phyloP scores from a whole-genome alignment of 495 filamentous ascomycete species.

The Daldinia vernicosa region DNA sequence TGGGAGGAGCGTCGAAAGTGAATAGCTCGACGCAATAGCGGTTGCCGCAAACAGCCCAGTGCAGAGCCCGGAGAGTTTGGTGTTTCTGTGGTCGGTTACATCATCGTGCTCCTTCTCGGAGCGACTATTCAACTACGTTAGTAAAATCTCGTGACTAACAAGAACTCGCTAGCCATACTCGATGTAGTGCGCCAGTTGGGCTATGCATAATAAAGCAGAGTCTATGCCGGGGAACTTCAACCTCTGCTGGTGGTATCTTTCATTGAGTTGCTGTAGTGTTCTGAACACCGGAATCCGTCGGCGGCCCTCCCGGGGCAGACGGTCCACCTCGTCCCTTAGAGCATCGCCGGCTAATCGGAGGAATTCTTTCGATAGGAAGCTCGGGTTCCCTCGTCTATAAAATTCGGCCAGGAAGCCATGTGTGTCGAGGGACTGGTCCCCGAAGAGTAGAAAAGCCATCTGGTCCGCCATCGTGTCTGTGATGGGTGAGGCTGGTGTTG shows the following conservation, averaged over 20 bases:
- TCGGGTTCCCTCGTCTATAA: constrained; percentile 67
- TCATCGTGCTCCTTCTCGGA: constrained; percentile 58
- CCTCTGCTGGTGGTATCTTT: constrained; percentile 67
- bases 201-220: constrained; percentile 72
- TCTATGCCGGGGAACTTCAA: constrained; percentile 69
- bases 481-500: constrained; percentile 32
- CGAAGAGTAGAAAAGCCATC: constrained; percentile 68
- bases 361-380: constrained; percentile 71
- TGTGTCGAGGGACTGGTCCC: constrained; percentile 81
- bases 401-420: constrained; percentile 71
- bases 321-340: constrained; percentile 69
- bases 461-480: constrained; percentile 52
- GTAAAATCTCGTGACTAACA: constrained; percentile 11
- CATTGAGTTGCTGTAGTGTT: constrained; percentile 73
- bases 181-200: constrained; percentile 79
- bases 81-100: constrained; percentile 53
- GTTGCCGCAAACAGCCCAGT: constrained; percentile 77
- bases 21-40: constrained; percentile 73
- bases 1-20: constrained; percentile 72
- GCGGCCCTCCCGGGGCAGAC: constrained; percentile 67
- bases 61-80: constrained; percentile 70
- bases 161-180: constrained; percentile 62
- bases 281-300: constrained; percentile 72
- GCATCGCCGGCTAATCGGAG: constrained; percentile 69
- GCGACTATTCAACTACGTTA: constrained; percentile 48